Evolutionary conservation across 805 yeast genomes (phyloP).

Genomic region (Candida verbasci): DNA sequence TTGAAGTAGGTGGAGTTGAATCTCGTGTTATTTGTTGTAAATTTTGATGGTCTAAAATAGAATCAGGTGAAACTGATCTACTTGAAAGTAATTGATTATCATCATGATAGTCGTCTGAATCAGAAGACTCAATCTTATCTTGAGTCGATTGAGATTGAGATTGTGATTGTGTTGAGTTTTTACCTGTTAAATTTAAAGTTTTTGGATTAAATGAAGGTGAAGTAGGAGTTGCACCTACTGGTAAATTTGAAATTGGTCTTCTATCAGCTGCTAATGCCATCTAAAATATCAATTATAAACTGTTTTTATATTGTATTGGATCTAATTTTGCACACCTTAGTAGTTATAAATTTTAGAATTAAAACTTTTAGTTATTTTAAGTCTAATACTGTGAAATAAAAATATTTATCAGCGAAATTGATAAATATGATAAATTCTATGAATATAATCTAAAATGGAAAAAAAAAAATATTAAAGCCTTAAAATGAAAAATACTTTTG

Average conservation of each 20-base stretch:
- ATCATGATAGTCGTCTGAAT: slow-evolving; percentile 15
- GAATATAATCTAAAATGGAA: slow-evolving; percentile 1
- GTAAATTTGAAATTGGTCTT: slow-evolving; percentile 52
- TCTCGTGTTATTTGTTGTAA: slow-evolving; percentile 15
- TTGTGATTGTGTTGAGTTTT: slow-evolving; percentile 6
- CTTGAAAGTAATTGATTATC: slow-evolving; percentile 29
- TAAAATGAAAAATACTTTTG: slow-evolving; percentile 1
- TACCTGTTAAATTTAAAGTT: slow-evolving; percentile 15
- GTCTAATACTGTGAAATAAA: not conserved
- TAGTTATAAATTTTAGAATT: not conserved
- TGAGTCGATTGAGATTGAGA: not conserved
- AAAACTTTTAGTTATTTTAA: not conserved
- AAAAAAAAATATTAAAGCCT: not conserved
- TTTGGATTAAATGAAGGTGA: slow-evolving; percentile 38
- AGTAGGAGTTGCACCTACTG: slow-evolving; percentile 45
- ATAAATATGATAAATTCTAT: not conserved
- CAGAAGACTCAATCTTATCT: slow-evolving; percentile 4
- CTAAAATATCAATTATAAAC: slow-evolving; percentile 1
- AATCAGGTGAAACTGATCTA: slow-evolving; percentile 41
- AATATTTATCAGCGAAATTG: not conserved
- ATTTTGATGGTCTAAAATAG: slow-evolving; percentile 29
- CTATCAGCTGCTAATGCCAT: slow-evolving; percentile 70
- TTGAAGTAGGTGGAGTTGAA: slow-evolving; percentile 25
- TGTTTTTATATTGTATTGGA: not conserved
- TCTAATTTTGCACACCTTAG: not conserved